Base-by-base conservation (phyloP, 345 rosid genomes). In the Eucalyptus cladocalyx region DNA sequence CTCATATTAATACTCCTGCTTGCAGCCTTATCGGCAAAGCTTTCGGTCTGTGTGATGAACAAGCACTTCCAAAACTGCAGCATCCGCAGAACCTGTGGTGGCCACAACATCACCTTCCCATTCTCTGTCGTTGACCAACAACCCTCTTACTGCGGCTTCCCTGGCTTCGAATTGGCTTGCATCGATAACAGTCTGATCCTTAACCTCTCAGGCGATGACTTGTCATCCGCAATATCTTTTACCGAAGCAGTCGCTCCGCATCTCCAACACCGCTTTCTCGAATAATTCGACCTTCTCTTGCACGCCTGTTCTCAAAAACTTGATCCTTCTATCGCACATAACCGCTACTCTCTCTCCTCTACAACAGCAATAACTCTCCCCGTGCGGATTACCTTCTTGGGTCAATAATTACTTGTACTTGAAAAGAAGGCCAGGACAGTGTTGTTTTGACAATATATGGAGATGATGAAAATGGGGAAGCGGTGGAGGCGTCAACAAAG, bases 141-240 rank as follows among this genome's bases (percentile, higher is more conserved):
- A 53, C 86, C 86, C n/a, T 3, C 65, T 58, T 91, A 16, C 56
- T 94, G 96, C 49, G 95, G 95, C 40, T 89, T 76, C 86, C 96
- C 95, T 11, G 91, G 96, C 86, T 95, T 94, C 88, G 14, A 80
- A 17, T 42, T 94, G 76, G 88, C 91, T 18, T 94, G 11, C 47
- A 9, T 45, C 47, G 47, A 45, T 11, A 45, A 3, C 47, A 45
- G 47, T 9, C 47, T 45, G 3, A 45, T 45, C 47, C 47, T 45
- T 45, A 45, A 45, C 47, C 47, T 45, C 47, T 45, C 47, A 45
- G 47, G 47, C 11, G 47, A 45, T 45, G 47, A 45, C 47, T 45
- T 45, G 47, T 45, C 47, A 3, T 45, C 47, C 47, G 11, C 11
- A 1, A 45, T 45, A 45, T 45, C 11, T 45, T 45, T 45, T 9